A percentile compares a stretch with the other conserved stretches of the same genome.
These are phyloP conservation scores for Podila minutissima DNA, from an alignment of 192 early-diverging fungal species.

Conservation along the genomic window DNA sequence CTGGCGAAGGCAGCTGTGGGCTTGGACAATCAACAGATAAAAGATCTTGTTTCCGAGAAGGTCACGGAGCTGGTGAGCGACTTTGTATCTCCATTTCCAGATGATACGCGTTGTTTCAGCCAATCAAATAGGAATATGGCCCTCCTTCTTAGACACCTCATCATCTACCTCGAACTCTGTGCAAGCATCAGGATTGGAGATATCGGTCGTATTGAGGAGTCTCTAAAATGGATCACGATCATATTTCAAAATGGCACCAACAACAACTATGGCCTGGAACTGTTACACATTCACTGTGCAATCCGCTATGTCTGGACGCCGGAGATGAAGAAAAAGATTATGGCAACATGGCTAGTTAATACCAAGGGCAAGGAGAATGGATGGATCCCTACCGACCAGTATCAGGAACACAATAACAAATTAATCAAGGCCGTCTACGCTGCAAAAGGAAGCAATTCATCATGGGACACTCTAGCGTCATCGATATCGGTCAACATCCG, in stretches of 20 bases:
- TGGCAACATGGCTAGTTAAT: conserved; percentile 22
- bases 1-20: not conserved
- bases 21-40: no score
- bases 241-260: conserved; percentile 14
- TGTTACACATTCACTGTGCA: conserved; percentile 12
- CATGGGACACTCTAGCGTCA: no score
- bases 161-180: conserved; percentile 8
- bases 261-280: conserved; percentile 21
- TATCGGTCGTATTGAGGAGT: conserved; percentile 14
- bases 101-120: no score
- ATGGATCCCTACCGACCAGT: conserved; percentile 16
- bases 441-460: no score
- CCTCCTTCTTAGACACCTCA: conserved; percentile 2
- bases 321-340: not conserved
- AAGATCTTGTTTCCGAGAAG: no score
- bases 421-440: not conserved
- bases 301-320: conserved; percentile 10
- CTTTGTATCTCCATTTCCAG: no score
- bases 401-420: conserved; percentile 32
- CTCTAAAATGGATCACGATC: conserved; percentile 5
- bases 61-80: no score
- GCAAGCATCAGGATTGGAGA: conserved; percentile 21
- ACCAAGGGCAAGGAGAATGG: conserved; percentile 6
- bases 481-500: no score
- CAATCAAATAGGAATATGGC: conserved; percentile 3